Base-by-base conservation (phyloP, 352 stramenopile genomes). In the Globisporangium heterothallicum region DNA sequence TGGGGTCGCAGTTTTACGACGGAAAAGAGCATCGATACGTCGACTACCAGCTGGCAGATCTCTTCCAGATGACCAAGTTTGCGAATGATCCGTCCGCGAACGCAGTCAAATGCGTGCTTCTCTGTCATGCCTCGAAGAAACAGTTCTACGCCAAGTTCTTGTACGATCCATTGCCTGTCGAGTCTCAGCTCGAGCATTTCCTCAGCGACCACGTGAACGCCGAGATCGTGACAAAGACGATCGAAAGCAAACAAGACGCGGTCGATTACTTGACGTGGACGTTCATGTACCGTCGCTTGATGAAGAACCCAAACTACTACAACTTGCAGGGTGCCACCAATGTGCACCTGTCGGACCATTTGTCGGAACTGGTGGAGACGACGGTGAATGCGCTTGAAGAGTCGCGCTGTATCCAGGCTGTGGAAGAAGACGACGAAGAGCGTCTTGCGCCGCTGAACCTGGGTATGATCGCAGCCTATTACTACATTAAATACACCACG, bases 281-380 rank as follows among this genome's bases (percentile, higher is more conserved):
- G 2, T 98, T 99, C 49, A 94, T 99, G 75, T 99, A 99, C 70
- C 88, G 97, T 5, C 91, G 97, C 8, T 70, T 99, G 27, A 86
- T 96, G 48, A 98, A 99, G 70, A 99, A 99, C 73, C 97, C 97
- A 3, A 99, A 99, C 53, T 99, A 99, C 71, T 99, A 99, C 84
- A 97, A 98, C 56, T 70, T 99, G 42, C 82, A 95, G 48, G 97
- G 95, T 16, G 92, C 76, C 12, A 92, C 81, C 6, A 89, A 88
- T 12, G 75, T 87, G 0, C 84, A 99, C 58, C 63, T 99, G 22
- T 99, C 92, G 42, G 96, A 99, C 64, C 96, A 99, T 60, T 74
- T 99, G 45, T 99, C 96, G 40, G 97, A 99, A 63, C 88, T 99
- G 56, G 93, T 99, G 26, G 97, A 99, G 72, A 93, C 84, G 27